A percentile compares a stretch with the other conserved stretches of the same genome.
Conservation (phyloP, 2,329 filamentous ascomycete species). For the Epichloe gansuensis region DNA sequence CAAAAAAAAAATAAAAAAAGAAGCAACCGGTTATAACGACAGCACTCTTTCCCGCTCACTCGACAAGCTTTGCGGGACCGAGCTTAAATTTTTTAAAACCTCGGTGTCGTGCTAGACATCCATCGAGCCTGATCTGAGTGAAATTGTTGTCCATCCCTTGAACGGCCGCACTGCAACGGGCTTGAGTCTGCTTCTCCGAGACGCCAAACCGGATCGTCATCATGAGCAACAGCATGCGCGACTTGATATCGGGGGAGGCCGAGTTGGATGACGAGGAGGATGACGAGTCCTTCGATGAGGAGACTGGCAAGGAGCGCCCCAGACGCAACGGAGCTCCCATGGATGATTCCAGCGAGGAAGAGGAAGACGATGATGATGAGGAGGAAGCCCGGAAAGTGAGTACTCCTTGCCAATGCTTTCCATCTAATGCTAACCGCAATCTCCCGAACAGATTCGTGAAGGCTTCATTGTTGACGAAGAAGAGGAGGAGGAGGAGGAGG, state of each 20-base stretch:
- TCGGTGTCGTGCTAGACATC: neutral
- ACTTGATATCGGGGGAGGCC: constrained; percentile 72
- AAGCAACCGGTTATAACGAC: neutral
- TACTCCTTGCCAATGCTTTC: neutral
- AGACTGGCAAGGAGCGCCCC: constrained; percentile 46
- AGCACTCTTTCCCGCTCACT: constrained; percentile 5
- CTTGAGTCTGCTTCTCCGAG: neutral
- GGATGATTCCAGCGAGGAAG: constrained; percentile 83
- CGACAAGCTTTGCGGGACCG: constrained; percentile 3
- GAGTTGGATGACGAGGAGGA: constrained; percentile 78
- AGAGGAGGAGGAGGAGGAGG: constrained; percentile 71
- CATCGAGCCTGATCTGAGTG: neutral
- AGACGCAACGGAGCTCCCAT: constrained; percentile 30
- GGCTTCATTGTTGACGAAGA: constrained; percentile 65
- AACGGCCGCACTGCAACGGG: neutral
- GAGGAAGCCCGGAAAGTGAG: constrained; percentile 64
- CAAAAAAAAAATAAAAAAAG: constrained; percentile 14
- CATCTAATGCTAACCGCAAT: constrained; percentile 7
- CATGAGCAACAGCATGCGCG: constrained; percentile 54
- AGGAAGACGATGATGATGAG: constrained; percentile 84
- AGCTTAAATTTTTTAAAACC: neutral
- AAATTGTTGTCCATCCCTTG: neutral
- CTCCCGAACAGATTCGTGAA: constrained; percentile 56
- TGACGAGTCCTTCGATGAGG: constrained; percentile 71
- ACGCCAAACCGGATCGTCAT: constrained; percentile 17